These are phyloP conservation scores for Sarocladiaceae sp. DNA, from an alignment of 2,329 filamentous ascomycete genomes.

Conservation along the genomic window DNA sequence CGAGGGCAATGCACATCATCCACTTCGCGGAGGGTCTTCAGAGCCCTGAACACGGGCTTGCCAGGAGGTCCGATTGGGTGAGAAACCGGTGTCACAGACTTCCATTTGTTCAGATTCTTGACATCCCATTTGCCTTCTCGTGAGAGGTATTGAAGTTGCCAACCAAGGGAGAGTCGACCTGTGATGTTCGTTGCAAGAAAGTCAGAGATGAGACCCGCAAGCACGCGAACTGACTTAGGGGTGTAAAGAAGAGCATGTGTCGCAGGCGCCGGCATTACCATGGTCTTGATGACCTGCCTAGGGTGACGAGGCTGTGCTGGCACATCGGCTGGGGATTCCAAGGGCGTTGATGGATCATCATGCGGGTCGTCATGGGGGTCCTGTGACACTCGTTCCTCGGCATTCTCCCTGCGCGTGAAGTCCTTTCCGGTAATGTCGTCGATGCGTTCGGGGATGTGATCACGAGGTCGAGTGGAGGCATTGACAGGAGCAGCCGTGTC, in stretches of 20 bases:
- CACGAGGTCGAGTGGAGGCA: slow-evolving; percentile 22
- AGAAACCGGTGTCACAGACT: slow-evolving; percentile 70
- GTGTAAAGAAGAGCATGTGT: slow-evolving; percentile 82
- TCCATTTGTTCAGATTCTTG: slow-evolving; percentile 92
- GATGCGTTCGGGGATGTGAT: slow-evolving; percentile 29
- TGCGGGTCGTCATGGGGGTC: slow-evolving; percentile 29
- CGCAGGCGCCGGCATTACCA: slow-evolving; percentile 68
- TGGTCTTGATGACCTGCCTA: slow-evolving; percentile 55
- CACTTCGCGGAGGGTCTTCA: slow-evolving; percentile 89
- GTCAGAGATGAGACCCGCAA: slow-evolving; percentile 75
- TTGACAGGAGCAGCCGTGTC: slow-evolving; percentile 45
- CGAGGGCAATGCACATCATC: slow-evolving; percentile 76
- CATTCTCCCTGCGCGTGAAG: slow-evolving; percentile 16
- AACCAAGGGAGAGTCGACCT: slow-evolving; percentile 70
- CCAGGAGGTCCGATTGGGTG: slow-evolving; percentile 55
- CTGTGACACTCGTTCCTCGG: slow-evolving; percentile 18
- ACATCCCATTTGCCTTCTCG: slow-evolving; percentile 96
- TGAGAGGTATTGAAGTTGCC: slow-evolving; percentile 85
- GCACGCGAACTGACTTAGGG: slow-evolving; percentile 64
- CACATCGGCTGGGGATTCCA: slow-evolving; percentile 33
- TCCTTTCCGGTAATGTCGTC: slow-evolving; percentile 30
- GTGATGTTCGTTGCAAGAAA: slow-evolving; percentile 74
- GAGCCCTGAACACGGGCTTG: slow-evolving; percentile 67
- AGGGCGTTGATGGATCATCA: slow-evolving; percentile 40
- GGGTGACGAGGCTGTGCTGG: slow-evolving; percentile 44